These are phyloP conservation scores for Botrytis deweyae DNA, from an alignment of 2,329 filamentous ascomycete genomes.

Conservation along the genomic window DNA sequence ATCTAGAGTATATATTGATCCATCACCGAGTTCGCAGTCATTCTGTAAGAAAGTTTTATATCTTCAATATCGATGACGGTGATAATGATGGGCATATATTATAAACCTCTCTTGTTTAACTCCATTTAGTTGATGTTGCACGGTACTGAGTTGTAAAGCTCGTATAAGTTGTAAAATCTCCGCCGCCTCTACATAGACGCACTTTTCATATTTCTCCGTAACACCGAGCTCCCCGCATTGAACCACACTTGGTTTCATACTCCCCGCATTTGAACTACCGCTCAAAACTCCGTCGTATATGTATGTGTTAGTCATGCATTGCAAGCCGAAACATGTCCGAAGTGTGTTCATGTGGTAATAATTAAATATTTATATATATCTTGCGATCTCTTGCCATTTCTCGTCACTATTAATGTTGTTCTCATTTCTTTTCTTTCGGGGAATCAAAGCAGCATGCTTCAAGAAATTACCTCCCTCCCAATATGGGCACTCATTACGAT, in stretches of 20 bases:
- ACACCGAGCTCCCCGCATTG: neutral
- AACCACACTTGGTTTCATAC: neutral
- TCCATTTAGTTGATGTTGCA: no score
- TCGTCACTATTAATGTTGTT: neutral
- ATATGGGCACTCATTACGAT: neutral
- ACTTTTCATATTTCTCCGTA: no score
- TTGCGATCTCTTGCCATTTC: neutral
- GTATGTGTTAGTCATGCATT: neutral
- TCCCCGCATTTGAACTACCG: neutral
- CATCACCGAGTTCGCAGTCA: no score
- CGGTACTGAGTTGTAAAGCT: no score
- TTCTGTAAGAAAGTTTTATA: no score
- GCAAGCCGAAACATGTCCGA: neutral
- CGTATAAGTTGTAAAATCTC: no score
- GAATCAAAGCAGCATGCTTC: conserved; percentile 1
- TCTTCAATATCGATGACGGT: no score
- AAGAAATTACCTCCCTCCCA: conserved; percentile 1
- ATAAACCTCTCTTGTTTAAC: no score
- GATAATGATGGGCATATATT: no score
- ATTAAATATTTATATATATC: neutral
- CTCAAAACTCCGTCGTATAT: neutral
- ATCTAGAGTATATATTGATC: no score
- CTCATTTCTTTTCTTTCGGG: neutral
- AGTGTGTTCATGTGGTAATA: neutral
- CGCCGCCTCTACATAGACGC: no score